Evolutionary conservation across 805 yeast genomes (phyloP).

Genomic region (Ogataea naganishii): DNA sequence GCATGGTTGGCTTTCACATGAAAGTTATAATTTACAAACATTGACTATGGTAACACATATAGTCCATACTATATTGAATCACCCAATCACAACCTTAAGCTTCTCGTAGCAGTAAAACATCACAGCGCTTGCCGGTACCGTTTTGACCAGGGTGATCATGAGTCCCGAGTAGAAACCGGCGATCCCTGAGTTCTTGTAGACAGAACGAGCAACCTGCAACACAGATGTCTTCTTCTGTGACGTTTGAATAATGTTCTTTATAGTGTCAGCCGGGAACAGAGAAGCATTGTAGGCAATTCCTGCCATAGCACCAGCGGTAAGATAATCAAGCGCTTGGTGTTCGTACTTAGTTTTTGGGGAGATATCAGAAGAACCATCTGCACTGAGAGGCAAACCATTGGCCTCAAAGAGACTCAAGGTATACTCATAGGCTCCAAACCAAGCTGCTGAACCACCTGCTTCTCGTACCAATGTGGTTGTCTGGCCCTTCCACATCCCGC

Average conservation of each 20-base stretch:
- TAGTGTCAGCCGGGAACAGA: slow-evolving; percentile 83
- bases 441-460: slow-evolving; percentile 82
- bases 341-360: slow-evolving; percentile 17
- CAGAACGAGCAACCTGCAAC: slow-evolving; percentile 26
- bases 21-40: no score
- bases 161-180: slow-evolving; percentile 75
- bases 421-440: slow-evolving; percentile 87
- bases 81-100: no score
- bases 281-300: slow-evolving; percentile 77
- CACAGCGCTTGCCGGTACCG: slow-evolving; percentile 85
- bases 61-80: no score
- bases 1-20: no score
- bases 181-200: slow-evolving; percentile 50
- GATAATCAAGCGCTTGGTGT: slow-evolving; percentile 39
- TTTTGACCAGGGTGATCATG: slow-evolving; percentile 71
- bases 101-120: slow-evolving; percentile 77
- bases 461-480: slow-evolving; percentile 75
- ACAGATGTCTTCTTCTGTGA: slow-evolving; percentile 21
- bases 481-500: slow-evolving; percentile 85
- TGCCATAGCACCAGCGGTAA: slow-evolving; percentile 78
- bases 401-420: slow-evolving; percentile 29
- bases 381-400: slow-evolving; percentile 7
- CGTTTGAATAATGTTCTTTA: slow-evolving; percentile 82
- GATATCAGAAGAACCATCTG: slow-evolving; percentile 6
- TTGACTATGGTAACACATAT: no score